Percentiles rank a stretch among this genome's conserved stretches.
Conservation (phyloP, 768 basidiomycete species). For the Clavaria fumosa region DNA sequence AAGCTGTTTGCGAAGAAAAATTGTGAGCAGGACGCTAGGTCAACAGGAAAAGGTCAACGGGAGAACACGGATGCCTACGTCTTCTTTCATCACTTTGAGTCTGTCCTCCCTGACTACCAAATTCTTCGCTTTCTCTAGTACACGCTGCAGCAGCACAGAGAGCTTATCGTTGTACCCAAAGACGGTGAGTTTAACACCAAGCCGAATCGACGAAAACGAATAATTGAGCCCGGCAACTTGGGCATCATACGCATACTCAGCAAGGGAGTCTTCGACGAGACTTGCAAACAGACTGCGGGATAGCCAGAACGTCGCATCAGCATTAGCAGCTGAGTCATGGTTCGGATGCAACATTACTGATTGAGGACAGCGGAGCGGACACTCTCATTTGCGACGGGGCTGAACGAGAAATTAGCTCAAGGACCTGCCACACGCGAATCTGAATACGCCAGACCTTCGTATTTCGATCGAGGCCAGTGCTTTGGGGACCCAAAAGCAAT, state of each 20-base stretch:
- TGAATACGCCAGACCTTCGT: conserved; percentile 37
- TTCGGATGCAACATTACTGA: conserved; percentile 26
- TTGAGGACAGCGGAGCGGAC: conserved; percentile 63
- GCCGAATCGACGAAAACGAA: conserved; percentile 40
- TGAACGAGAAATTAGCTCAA: conserved; percentile 19
- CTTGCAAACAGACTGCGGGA: conserved; percentile 68
- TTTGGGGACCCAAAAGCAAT: conserved; percentile 90
- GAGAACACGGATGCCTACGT: conserved; percentile 30
- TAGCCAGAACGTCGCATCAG: no score
- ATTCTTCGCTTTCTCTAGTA: conserved; percentile 52
- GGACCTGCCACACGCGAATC: no score
- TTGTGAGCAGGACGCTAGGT: conserved; percentile 1
- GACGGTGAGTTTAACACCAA: conserved; percentile 52
- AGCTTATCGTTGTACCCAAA: conserved; percentile 91
- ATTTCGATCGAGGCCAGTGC: conserved; percentile 65
- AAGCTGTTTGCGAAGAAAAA: conserved; percentile 44
- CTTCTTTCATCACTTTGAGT: conserved; percentile 70
- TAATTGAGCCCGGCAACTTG: conserved; percentile 81
- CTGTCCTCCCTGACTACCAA: conserved; percentile 55
- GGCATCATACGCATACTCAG: conserved; percentile 87
- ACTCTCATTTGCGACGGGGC: conserved; percentile 43
- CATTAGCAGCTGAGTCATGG: no score
- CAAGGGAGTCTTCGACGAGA: conserved; percentile 75
- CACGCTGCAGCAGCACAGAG: conserved; percentile 50
- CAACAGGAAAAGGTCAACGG: neutral